Percentiles rank a stretch among this genome's conserved stretches.
phyloP scores from a whole-genome alignment of 192 early-diverging fungal genomes.

The Podila clonocystis region DNA sequence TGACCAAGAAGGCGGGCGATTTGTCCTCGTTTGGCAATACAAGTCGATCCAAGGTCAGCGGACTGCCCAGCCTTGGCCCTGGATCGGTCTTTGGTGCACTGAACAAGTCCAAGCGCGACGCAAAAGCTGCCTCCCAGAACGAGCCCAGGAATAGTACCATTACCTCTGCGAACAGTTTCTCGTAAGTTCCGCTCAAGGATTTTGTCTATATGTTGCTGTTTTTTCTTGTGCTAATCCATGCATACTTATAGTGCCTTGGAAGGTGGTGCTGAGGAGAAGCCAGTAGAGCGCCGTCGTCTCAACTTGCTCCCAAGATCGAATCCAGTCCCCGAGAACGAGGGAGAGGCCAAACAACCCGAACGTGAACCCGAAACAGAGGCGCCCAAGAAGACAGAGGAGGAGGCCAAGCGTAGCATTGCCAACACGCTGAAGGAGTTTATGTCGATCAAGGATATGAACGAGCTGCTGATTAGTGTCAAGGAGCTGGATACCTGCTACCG shows the following conservation, averaged over 20 bases:
- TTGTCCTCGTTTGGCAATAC: conserved; percentile 81
- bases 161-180: conserved; percentile 54
- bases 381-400: conserved; percentile 58
- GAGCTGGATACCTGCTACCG: conserved; percentile 55
- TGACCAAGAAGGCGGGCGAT: conserved; percentile 72
- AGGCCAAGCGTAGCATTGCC: conserved; percentile 46
- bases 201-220: conserved; percentile 58
- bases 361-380: conserved; percentile 5
- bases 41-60: conserved; percentile 61
- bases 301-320: conserved; percentile 41
- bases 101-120: conserved; percentile 55
- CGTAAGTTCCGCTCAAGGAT: conserved; percentile 51
- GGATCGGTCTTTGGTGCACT: conserved; percentile 60
- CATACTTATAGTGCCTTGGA: conserved; percentile 39
- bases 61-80: conserved; percentile 63
- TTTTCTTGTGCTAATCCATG: not conserved
- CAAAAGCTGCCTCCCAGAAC: conserved; percentile 50
- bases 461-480: conserved; percentile 74
- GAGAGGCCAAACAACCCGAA: not conserved
- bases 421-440: conserved; percentile 73
- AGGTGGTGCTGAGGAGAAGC: conserved; percentile 46
- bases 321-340: conserved; percentile 31
- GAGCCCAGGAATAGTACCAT: conserved; percentile 53
- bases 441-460: conserved; percentile 62
- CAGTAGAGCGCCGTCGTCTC: conserved; percentile 37